These are phyloP conservation scores for Hamamelis virginiana DNA, from an alignment of 164 flowering plant species.

Conservation along the genomic window DNA sequence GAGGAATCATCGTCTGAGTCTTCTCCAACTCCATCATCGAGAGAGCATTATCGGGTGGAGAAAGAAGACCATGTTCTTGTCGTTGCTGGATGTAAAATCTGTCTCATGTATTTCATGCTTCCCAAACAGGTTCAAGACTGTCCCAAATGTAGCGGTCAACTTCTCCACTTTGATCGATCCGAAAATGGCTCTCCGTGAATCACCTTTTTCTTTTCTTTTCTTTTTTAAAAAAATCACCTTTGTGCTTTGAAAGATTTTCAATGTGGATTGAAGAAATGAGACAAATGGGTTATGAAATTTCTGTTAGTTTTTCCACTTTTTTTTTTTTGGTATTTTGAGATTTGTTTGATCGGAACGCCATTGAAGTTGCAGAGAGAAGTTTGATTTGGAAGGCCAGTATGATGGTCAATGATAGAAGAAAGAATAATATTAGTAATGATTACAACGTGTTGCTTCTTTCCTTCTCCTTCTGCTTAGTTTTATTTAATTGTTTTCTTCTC, in stretches of 20 bases:
- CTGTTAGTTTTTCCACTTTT: background rate
- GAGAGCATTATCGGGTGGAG: conserved; percentile 10
- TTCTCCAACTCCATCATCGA: conserved; percentile 32
- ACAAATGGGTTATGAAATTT: conserved; percentile 12
- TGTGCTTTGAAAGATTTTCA: conserved; percentile 5
- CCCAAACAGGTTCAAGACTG: conserved; percentile 65
- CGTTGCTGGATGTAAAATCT: conserved; percentile 81
- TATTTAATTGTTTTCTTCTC: too few relatives aligned
- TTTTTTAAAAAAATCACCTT: background rate
- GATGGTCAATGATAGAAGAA: conserved; percentile 25
- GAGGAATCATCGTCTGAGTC: conserved; percentile 51
- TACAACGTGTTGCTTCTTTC: conserved; percentile 25
- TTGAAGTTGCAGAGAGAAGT: background rate
- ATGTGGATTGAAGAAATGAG: conserved; percentile 15
- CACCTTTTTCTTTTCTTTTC: background rate
- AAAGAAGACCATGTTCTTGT: conserved; percentile 47
- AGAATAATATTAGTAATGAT: conserved; percentile 27
- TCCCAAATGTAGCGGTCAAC: conserved; percentile 69
- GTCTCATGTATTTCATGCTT: conserved; percentile 84
- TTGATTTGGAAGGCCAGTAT: background rate
- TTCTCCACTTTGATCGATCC: conserved; percentile 63
- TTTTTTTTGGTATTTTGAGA: background rate
- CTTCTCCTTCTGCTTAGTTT: background rate
- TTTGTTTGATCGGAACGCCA: conserved; percentile 5
- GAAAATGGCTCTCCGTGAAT: conserved; percentile 30